Evolutionary conservation across 805 yeast genomes (phyloP), one percentile per base, ranked within the genome.

Genomic region (Kodamaea sagamina): DNA sequence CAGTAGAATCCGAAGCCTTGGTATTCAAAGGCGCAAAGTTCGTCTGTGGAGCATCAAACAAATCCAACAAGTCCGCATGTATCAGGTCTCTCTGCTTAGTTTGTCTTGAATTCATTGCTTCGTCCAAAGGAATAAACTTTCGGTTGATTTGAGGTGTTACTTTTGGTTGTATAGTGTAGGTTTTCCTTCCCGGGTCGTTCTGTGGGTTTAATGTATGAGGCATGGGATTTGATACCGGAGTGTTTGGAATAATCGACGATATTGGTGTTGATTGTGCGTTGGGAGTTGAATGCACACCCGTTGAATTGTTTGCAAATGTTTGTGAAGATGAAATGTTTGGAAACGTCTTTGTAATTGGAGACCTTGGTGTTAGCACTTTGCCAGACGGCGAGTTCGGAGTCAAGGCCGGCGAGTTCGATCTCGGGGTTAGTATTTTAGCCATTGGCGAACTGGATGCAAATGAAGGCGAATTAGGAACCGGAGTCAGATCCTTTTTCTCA

Each of bases 51-150:
- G 19, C 28, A 11, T 45, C 46, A 37, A 47, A 47, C 7, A 47
- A 39, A 16, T 47, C 51, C 13, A 47, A 17, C 11, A 47, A 41
- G 26, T 47, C 48, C 6, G 24, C 34, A 13, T 29, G 15, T 15
- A 29, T 29, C 34, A 29, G 34, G 18, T 29, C 19, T 15, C 18
- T 29, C 11, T 29, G 34, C n/a, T n/a, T n/a, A n/a, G n/a, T n/a
- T n/a, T n/a, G 25, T 29, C 15, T 29, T n/a, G 34, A 29, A 29
- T 29, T 29, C 34, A 29, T 29, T n/a, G 34, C 12, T 7, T 35
- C 12, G 10, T 35, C 32, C 32, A 44, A 17, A 7, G 42, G 34
- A 11, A 44, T 41, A 24, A 41, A 41, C n/a, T 29, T 36, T 10
- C 35, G 44, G 24, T 32, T 34, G 2, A 27, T 15, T 17, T 38